Conservation (phyloP, 2,329 filamentous ascomycete genomes). For the Moelleriella libera region DNA sequence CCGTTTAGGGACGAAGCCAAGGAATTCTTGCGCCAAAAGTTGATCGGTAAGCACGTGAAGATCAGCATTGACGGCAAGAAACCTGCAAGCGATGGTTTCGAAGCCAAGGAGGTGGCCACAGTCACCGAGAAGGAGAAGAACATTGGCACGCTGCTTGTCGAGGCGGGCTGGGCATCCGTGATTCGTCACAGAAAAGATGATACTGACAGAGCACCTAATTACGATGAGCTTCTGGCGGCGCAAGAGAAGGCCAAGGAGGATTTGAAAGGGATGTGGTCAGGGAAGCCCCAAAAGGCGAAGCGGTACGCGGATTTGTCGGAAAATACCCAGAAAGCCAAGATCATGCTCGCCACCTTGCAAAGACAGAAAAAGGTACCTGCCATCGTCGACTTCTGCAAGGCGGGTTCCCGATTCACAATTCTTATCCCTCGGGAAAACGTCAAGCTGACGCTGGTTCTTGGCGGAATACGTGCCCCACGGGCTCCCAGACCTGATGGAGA, state of each 20-base stretch:
- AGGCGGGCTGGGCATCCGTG: conserved; percentile 85
- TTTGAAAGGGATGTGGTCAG: conserved; percentile 88
- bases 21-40: conserved; percentile 82
- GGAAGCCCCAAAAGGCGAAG: conserved; percentile 72
- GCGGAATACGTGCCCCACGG: conserved; percentile 79
- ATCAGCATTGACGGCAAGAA: conserved; percentile 83
- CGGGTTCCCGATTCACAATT: conserved; percentile 87
- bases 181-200: conserved; percentile 93
- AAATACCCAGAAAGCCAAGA: conserved; percentile 85
- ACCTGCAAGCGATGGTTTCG: conserved; percentile 77
- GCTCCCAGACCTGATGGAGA: conserved; percentile 63
- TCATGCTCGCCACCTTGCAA: conserved; percentile 75
- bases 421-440: conserved; percentile 84
- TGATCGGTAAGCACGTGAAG: conserved; percentile 93
- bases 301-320: conserved; percentile 85
- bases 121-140: conserved; percentile 77
- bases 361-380: conserved; percentile 87
- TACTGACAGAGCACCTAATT: conserved; percentile 83
- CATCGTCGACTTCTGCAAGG: conserved; percentile 93
- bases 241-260: conserved; percentile 75
- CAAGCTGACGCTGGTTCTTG: conserved; percentile 89
- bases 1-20: conserved; percentile 90
- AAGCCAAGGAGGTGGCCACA: conserved; percentile 89
- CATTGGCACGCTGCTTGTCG: conserved; percentile 70
- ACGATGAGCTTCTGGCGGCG: conserved; percentile 72